Evolutionary conservation across 495 filamentous ascomycete genomes (phyloP).

Genomic region (Margaritispora aquatica): DNA sequence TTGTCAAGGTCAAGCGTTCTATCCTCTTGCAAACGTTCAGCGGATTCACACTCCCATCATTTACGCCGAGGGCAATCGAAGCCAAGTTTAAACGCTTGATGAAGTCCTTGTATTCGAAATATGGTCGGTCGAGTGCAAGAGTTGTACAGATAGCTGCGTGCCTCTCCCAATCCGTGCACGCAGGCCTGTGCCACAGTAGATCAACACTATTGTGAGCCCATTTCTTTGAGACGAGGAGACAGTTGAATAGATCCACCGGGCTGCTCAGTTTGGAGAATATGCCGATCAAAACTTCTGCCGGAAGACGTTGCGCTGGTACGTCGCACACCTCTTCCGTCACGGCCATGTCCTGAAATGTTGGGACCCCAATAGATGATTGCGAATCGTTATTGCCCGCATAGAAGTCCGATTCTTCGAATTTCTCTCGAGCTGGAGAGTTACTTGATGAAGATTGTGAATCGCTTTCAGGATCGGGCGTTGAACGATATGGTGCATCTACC

Average conservation of each 20-base stretch:
- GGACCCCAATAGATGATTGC: conserved; percentile 78
- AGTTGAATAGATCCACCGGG: conserved; percentile 69
- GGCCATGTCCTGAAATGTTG: conserved; percentile 66
- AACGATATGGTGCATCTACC: conserved; percentile 17
- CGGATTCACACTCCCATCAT: conserved; percentile 81
- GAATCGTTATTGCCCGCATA: conserved; percentile 84
- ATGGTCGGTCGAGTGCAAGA: conserved; percentile 59
- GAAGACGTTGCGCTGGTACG: conserved; percentile 76
- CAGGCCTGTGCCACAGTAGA: conserved; percentile 88
- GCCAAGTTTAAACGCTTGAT: conserved; percentile 89
- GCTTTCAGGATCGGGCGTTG: conserved; percentile 19
- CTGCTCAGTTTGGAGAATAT: conserved; percentile 81
- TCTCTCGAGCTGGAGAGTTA: conserved; percentile 74
- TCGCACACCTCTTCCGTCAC: conserved; percentile 47
- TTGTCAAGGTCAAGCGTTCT: conserved; percentile 89
- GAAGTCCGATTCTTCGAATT: conserved; percentile 85
- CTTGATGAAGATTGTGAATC: conserved; percentile 58
- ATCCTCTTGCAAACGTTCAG: conserved; percentile 82
- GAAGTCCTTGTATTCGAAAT: conserved; percentile 79
- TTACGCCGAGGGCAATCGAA: conserved; percentile 66
- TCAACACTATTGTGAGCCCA: conserved; percentile 94
- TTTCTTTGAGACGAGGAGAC: conserved; percentile 85
- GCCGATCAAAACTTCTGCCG: conserved; percentile 88
- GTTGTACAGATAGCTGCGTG: conserved; percentile 72
- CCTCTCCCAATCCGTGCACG: conserved; percentile 78